Evolutionary conservation across 2,329 filamentous ascomycete species (phyloP).

Genomic region (Rutstroemia sp.): DNA sequence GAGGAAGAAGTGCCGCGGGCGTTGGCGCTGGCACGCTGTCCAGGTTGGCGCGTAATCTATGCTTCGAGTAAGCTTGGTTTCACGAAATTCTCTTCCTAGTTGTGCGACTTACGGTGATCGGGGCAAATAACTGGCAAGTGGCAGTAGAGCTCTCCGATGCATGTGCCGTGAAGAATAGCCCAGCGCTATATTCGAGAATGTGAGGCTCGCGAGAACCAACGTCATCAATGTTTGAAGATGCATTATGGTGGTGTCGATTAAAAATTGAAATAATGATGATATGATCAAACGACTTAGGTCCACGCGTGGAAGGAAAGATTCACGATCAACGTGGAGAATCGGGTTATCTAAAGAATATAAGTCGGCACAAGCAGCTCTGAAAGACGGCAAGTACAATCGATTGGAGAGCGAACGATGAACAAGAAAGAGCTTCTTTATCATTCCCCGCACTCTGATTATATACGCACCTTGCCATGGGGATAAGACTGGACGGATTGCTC

Average conservation of each 20-base stretch:
- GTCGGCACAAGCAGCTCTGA: not conserved
- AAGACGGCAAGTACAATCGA: not conserved
- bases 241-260: not conserved
- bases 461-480: not conserved
- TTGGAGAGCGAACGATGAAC: not conserved
- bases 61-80: not conserved
- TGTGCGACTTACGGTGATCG: not conserved
- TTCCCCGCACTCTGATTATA: not conserved
- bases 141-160: not conserved
- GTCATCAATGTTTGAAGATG: not conserved
- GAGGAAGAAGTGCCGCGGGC: not conserved
- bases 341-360: not conserved
- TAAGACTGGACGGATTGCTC: no score
- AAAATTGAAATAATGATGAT: not conserved
- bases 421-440: not conserved
- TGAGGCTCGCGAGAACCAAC: not conserved
- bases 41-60: not conserved
- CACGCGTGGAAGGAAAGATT: not conserved
- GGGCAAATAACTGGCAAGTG: not conserved
- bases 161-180: not conserved
- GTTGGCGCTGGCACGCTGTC: not conserved
- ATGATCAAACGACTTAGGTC: no score
- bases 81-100: not conserved
- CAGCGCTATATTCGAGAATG: not conserved
- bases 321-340: constrained; percentile 5